Base-by-base conservation (phyloP, 2,329 filamentous ascomycete species). In the Diplodia sapinea region DNA sequence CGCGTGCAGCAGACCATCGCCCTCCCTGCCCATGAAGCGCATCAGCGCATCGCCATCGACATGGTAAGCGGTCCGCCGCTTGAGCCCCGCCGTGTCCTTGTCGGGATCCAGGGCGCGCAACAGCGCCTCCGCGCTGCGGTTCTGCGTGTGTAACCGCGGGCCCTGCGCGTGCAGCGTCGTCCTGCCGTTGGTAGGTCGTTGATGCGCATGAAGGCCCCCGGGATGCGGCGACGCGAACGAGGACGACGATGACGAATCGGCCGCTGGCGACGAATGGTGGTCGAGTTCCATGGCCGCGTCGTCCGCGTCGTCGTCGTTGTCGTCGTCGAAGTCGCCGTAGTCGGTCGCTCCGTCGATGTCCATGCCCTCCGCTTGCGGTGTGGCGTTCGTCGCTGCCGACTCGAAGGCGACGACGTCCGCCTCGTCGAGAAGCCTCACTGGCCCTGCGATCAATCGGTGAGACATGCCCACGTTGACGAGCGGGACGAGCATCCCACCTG, bases 41-140 rank as follows among this genome's bases (percentile, higher is more conserved):
- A 76, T 65, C 13, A 83, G 65, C 4, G 79, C 51, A 70, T 83
- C 81, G 0, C 80, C 82, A 69, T 83, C 78, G 5, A 84, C 72
- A 68, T 81, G 78, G 67, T 74, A 76, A 38, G 78, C 74, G 12
- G 69, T 72, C 17, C 71, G 54, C 11, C 66, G 69, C 51, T 63
- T 71, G 1, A 43, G 66, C 9, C 72, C 71, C 9, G 67, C 66
- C 20, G 72, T 66, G 40, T 71, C 68, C 12, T 69, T 59, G 20
- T 70, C 69, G 7, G 78, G 76, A 70, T 76, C 74, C 0, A 74
- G 70, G n/a, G 72, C 73, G 13, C 72, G 67, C 11, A 70, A 71
- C 20, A 67, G 64, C 20, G 75, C 72, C 29, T 49, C n/a, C 49
- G 65, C 62, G 1, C 71, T 73, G 7, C 74, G 71, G 3, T 38